phyloP scores from a whole-genome alignment of 306 rosid species.

The Luffa aegyptiaca region DNA sequence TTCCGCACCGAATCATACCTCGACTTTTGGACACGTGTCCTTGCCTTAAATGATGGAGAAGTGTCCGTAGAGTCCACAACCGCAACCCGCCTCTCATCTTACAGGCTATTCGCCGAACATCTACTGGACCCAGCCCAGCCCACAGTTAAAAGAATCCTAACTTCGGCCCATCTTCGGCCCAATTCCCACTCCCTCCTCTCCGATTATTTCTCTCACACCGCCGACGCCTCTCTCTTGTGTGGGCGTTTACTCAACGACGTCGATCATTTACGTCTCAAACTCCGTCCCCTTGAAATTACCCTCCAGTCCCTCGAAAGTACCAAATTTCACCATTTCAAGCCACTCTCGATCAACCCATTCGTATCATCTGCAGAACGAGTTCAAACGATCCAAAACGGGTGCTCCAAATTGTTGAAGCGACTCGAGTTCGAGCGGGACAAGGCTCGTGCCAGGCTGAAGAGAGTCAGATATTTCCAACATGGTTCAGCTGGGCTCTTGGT shows the following conservation, averaged over 20 bases:
- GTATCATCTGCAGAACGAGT: slow-evolving; percentile 5
- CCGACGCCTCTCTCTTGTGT: slow-evolving; percentile 50
- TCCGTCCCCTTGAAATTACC: slow-evolving; percentile 7
- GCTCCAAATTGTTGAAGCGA: slow-evolving; percentile 29
- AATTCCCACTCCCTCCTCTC: slow-evolving; percentile 20
- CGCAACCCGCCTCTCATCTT: slow-evolving; percentile 59
- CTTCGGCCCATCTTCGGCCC: slow-evolving; percentile 21
- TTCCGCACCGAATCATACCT: slow-evolving; percentile 76
- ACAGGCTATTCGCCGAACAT: slow-evolving; percentile 59
- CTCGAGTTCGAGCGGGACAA: slow-evolving; percentile 42
- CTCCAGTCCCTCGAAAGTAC: background rate
- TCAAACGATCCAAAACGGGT: slow-evolving; percentile 12
- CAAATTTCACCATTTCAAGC: background rate
- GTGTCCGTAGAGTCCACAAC: slow-evolving; percentile 34
- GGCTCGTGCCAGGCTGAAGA: slow-evolving; percentile 22
- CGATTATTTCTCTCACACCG: slow-evolving; percentile 50
- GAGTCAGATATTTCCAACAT: slow-evolving; percentile 11
- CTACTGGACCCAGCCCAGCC: slow-evolving; percentile 61
- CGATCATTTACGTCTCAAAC: slow-evolving; percentile 28
- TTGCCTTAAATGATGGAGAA: slow-evolving; percentile 14
- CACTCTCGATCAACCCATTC: slow-evolving; percentile 18
- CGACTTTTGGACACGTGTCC: slow-evolving; percentile 73
- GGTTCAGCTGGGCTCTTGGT: slow-evolving; percentile 32
- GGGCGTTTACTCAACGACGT: slow-evolving; percentile 46
- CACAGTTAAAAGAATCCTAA: slow-evolving; percentile 22